Conservation (phyloP, 305 asterid species). For the Fraxinus albicans region DNA sequence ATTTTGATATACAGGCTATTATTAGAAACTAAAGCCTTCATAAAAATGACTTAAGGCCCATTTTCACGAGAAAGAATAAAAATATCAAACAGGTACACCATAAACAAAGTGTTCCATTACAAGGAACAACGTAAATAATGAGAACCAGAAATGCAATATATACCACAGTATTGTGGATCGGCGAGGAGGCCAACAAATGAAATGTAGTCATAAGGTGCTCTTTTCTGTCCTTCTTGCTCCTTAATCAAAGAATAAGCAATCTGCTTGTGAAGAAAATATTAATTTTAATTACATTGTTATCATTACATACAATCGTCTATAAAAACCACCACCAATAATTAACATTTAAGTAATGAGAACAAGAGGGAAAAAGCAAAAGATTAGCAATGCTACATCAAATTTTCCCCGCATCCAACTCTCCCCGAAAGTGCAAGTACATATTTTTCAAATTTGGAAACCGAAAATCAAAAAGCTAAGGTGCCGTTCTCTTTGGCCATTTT, state of each 20-base stretch:
- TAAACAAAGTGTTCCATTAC: constrained; percentile 7
- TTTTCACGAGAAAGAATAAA: constrained; percentile 17
- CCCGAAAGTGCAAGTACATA: neutral
- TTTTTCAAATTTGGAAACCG: neutral
- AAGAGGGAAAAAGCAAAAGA: constrained; percentile 3
- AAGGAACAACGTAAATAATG: neutral
- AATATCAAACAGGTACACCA: constrained; percentile 8
- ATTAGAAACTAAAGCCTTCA: neutral
- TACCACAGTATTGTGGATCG: constrained; percentile 91
- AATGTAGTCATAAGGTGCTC: constrained; percentile 72
- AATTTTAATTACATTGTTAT: neutral
- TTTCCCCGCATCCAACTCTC: constrained; percentile 9
- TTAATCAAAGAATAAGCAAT: constrained; percentile 88
- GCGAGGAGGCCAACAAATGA: constrained; percentile 95
- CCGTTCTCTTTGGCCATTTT: too few species aligned
- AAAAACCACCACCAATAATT: neutral
- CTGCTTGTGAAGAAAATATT: constrained; percentile 45
- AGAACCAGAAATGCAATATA: constrained; percentile 21
- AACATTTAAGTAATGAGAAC: constrained; percentile 17
- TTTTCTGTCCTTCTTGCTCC: constrained; percentile 85
- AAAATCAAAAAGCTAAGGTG: constrained; percentile 6
- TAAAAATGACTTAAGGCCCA: neutral
- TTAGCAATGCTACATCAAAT: neutral
- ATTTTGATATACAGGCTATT: neutral
- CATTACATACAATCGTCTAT: constrained; percentile 1